Evolutionary conservation across 352 stramenopile species (phyloP).

Genomic region (Phytophthora fragariaefolia): DNA sequence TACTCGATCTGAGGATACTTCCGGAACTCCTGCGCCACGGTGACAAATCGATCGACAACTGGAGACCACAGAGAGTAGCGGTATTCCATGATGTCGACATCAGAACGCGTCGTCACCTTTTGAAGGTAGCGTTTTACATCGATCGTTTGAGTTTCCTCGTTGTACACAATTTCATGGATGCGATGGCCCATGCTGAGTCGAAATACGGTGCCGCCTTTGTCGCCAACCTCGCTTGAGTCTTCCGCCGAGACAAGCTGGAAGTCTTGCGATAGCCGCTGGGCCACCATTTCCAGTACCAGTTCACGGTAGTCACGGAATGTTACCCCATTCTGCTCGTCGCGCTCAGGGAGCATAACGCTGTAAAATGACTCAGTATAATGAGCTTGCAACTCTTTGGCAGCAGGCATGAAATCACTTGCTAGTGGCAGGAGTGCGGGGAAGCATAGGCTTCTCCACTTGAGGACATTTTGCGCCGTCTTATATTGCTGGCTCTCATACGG

Average conservation of each 20-base stretch:
- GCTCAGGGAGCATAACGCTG: conserved; percentile 78
- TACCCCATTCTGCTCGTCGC: conserved; percentile 67
- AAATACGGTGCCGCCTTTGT: conserved; percentile 54
- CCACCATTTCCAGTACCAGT: conserved; percentile 87
- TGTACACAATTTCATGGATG: conserved; percentile 90
- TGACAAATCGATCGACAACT: conserved; percentile 66
- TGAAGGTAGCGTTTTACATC: conserved; percentile 89
- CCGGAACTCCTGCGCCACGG: conserved; percentile 79
- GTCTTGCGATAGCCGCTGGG: conserved; percentile 83
- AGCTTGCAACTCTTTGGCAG: conserved; percentile 74
- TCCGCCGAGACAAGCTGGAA: conserved; percentile 87
- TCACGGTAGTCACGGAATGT: conserved; percentile 80
- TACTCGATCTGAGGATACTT: conserved; percentile 86
- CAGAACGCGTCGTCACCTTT: conserved; percentile 60
- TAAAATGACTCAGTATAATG: conserved; percentile 91
- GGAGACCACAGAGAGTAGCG: conserved; percentile 83
- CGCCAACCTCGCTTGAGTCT: conserved; percentile 39
- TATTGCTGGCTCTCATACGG: conserved; percentile 61
- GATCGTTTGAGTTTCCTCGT: conserved; percentile 85
- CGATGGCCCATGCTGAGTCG: conserved; percentile 88
- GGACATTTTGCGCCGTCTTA: conserved; percentile 84
- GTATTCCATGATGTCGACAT: conserved; percentile 87
- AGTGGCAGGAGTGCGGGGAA: conserved; percentile 95
- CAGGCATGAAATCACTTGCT: conserved; percentile 91
- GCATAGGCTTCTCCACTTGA: conserved; percentile 98